Base-by-base conservation (phyloP, 2,329 filamentous ascomycete genomes). In the Fusarium albosuccineum region DNA sequence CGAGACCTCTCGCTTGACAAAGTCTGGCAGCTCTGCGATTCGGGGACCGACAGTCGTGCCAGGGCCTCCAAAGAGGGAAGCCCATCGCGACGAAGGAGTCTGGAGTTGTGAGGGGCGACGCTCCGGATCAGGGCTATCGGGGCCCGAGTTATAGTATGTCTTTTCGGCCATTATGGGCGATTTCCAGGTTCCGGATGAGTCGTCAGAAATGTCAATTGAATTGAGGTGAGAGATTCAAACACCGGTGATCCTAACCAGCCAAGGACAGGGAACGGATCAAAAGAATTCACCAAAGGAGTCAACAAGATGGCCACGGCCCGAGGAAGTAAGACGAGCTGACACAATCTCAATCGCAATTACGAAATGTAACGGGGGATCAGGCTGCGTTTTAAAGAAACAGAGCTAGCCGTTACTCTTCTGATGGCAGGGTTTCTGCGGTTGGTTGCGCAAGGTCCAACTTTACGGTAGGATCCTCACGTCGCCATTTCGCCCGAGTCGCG, bases 31-130 rank as follows among this genome's bases (percentile, higher is more conserved):
- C 7, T 82, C 82, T 13, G 81, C 82, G 64, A 87, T 87, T 50
- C 86, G 83, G 59, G 82, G 84, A 2, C 86, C 86, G 49, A 87
- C 76, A 40, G 70, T 73, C 44, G 85, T 81, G 27, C 72, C 69
- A 9, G 69, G 63, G 30, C 81, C 81, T 40, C 81, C 81, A 53
- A 82, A 82, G 14, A 79, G 53, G 39, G 75, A 72, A 9, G 79
- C 77, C 57, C 74, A 74, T 62, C 71, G 67, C 1, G 76, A 74
- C 17, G 75, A 72, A 26, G 62, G 56, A 16, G 49, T 62, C n/a
- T 67, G 66, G 16, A 55, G 8, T 42, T 68, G 44, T 29, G 65
- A 68, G 53, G 57, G 36, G 41, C 61, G 52, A 34, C 70, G 67
- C 50, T 76, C 75, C 6, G 66, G 57, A 52, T 77, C 74, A 36